Base-by-base conservation (phyloP, 768 basidiomycete species). In the Gautieria morchelliformis region DNA sequence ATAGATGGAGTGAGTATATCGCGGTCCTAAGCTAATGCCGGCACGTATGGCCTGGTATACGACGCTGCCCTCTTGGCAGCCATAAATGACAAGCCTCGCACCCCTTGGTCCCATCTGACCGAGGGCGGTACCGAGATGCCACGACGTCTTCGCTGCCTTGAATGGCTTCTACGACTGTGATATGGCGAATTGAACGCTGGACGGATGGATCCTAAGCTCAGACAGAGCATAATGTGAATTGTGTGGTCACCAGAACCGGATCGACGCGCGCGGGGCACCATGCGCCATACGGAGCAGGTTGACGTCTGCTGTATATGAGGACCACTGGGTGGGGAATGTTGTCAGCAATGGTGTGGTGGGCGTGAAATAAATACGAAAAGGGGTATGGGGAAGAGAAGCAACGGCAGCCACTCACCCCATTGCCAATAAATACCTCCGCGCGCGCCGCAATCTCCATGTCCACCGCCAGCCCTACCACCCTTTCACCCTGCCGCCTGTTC, bases 381-480 rank as follows among this genome's bases (percentile, higher is more conserved):
- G 49, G 9, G 33, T n/a, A 39, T 1, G 63, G 62, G 40, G 1
- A 46, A 10, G 22, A 9, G 47, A 32, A 22, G 15, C 32, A 61
- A 47, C 48, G 27, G 5, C 1, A 10, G 33, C 15, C 39, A 61
- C 78, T 56, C 61, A 81, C 80, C 66, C 79, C 80, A 61, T 83
- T 84, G 0, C 82, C 82, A 7, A 83, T 68, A 63, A 82, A 83
- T 42, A 82, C 77, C 62, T 83, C 78, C 1, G 80, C 80, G 47
- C 71, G 69, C 63, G 78, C 74, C 1, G 78, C 82, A 24, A 84
- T 73, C 11, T 75, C 78, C 82, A 84, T 83, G 63, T 83, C 82
- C 39, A 82, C 74, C 1, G 79, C 80, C 64, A 75, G 76, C 24
- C 69, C 70, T 3, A 82, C 78, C 14, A 46, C n/a, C 45, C 45